phyloP scores from a whole-genome alignment of 2,329 filamentous ascomycete genomes.

The Sclerotiophoma versabilis region DNA sequence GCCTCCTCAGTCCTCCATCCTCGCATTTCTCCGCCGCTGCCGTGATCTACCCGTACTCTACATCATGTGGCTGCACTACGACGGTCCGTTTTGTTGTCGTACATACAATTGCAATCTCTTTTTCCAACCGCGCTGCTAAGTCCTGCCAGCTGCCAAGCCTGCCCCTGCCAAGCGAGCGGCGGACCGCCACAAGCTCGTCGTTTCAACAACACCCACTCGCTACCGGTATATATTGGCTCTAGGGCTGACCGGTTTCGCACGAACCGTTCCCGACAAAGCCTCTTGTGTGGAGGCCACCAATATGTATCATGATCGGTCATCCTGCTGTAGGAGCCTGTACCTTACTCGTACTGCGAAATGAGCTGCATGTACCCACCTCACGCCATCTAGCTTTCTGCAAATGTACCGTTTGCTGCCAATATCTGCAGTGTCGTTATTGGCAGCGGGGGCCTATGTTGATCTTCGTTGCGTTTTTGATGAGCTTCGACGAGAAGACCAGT shows the following conservation, averaged over 20 bases:
- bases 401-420: background rate
- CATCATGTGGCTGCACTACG: constrained; percentile 2
- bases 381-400: background rate
- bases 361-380: constrained; percentile 3
- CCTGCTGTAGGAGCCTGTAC: constrained; percentile 1
- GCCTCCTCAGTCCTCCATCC: background rate
- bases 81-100: background rate
- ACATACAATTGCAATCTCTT: constrained; percentile 1
- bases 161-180: constrained; percentile 18
- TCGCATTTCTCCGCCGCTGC: constrained; percentile 1
- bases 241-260: constrained; percentile 4
- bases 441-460: background rate
- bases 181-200: constrained; percentile 6
- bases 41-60: constrained; percentile 7
- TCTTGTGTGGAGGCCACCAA: constrained; percentile 4
- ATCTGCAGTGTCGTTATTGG: background rate
- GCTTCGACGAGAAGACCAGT: background rate
- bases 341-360: constrained; percentile 7
- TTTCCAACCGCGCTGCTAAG: background rate
- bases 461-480: background rate
- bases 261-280: background rate
- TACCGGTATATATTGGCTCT: background rate
- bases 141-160: constrained; percentile 3
- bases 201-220: constrained; percentile 11
- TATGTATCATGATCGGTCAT: constrained; percentile 8